Evolutionary conservation across 169 alveolate species (phyloP).

Genomic region (Plasmodium adleri): DNA sequence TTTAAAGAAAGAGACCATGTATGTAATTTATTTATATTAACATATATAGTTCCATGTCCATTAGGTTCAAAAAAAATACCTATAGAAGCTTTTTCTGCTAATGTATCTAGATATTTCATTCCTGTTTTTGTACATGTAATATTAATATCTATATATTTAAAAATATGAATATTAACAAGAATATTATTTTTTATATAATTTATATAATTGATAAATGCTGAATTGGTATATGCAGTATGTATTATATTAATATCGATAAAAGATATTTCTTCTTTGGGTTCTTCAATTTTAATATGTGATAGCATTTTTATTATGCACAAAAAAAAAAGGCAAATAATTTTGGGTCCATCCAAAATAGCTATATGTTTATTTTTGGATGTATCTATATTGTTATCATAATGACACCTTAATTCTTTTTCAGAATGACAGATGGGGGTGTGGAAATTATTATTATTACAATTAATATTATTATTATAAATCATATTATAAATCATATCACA

Average conservation of each 20-base stretch:
- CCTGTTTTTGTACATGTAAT: constrained; percentile 79
- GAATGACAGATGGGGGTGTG: no score
- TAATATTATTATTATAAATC: no score
- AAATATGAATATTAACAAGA: neutral
- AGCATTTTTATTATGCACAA: constrained; percentile 62
- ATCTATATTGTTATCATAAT: neutral
- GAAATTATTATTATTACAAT: neutral
- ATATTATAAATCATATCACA: neutral
- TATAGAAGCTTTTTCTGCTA: constrained; percentile 74
- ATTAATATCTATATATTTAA: constrained; percentile 66
- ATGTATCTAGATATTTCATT: constrained; percentile 76
- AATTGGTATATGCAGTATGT: constrained; percentile 67
- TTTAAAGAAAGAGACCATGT: constrained; percentile 25
- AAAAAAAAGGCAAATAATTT: constrained; percentile 69
- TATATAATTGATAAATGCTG: constrained; percentile 21
- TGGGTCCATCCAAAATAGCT: constrained; percentile 78
- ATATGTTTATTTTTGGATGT: constrained; percentile 7
- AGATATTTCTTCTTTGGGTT: constrained; percentile 8
- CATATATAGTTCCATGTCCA: constrained; percentile 83
- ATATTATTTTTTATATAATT: constrained; percentile 8
- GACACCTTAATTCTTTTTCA: no score
- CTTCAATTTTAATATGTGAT: constrained; percentile 16
- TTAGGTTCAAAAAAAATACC: constrained; percentile 83
- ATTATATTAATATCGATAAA: constrained; percentile 32
- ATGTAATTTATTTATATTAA: constrained; percentile 25